Base-by-base conservation (phyloP, 345 rosid genomes). In the Carallia pectinifolia region DNA sequence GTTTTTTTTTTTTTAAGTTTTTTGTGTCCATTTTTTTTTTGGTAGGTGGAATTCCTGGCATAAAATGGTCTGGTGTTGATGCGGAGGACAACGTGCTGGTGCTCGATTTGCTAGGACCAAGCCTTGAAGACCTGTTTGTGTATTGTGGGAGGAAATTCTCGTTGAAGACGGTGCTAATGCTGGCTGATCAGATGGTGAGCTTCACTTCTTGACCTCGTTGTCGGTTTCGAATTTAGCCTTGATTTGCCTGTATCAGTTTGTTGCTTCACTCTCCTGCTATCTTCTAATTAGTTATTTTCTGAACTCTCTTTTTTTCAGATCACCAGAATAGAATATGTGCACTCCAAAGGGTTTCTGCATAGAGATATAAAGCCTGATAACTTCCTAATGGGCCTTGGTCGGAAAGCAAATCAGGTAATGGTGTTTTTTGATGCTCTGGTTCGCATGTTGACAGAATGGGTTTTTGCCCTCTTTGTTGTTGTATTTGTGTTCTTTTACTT, bases 101-200 rank as follows among this genome's bases (percentile, higher is more conserved):
- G 53, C 76, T 94, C 34, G 98, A 94, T 81, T 88, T 94, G 79
- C 81, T 94, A 0, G 98, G 98, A n/a, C 98, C 98, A 7, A 94
- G 98, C 79, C 89, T 94, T 9, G 98, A 94, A 68, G 99, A 94
- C 82, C 61, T 94, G 17, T 91, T 94, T 65, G 93, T 88, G 54
- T 94, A 94, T 59, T 92, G 99, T 75, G 97, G 97, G 72, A 83
- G 97, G 71, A 94, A 89, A 65, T 92, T 94, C 79, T 88, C 97
- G 1, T 79, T 91, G 53, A 94, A 94, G 84, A 91, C 97, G 1
- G 99, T 92, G 37, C 67, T 94, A 68, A 79, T 94, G 84, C 75
- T 94, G 82, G 97, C 97, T 77, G 97, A 90, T 68, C 99, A 94
- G 80, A 91, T 91, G 98, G 97, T 94, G 72, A 71, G 64, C 16